These are phyloP conservation scores for Fragaria vesca DNA, from an alignment of 306 rosid species.

Conservation along the genomic window DNA sequence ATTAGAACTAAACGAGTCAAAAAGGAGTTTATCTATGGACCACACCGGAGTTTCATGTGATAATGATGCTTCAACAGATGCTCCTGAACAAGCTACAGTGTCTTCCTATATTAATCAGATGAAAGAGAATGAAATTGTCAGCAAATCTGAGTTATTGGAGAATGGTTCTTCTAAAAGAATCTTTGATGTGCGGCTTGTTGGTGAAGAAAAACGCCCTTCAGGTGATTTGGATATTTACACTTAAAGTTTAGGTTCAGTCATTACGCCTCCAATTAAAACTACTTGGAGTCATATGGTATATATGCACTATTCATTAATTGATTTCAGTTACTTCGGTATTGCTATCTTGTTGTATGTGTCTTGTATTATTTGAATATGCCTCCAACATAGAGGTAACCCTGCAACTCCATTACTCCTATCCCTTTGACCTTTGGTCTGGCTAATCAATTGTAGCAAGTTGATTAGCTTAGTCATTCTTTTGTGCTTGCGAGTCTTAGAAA, in stretches of 20 bases:
- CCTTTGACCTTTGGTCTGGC: conserved; percentile 22
- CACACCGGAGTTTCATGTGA: conserved; percentile 50
- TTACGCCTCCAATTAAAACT: neutral
- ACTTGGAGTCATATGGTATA: neutral
- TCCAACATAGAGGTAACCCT: neutral
- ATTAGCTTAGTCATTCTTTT: conserved; percentile 9
- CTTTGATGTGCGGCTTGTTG: conserved; percentile 62
- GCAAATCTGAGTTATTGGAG: conserved; percentile 41
- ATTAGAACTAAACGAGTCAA: conserved; percentile 51
- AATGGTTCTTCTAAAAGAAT: conserved; percentile 52
- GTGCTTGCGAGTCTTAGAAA: conserved; percentile 18
- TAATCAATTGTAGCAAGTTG: conserved; percentile 8
- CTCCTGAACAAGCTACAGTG: conserved; percentile 45
- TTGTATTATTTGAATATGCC: neutral
- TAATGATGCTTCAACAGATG: conserved; percentile 52
- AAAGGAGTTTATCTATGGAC: conserved; percentile 45
- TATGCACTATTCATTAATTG: neutral
- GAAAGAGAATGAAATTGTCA: conserved; percentile 54
- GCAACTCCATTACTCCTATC: neutral
- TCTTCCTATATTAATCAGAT: conserved; percentile 37
- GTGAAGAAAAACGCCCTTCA: conserved; percentile 52
- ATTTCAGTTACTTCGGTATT: neutral
- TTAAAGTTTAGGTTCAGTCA: neutral
- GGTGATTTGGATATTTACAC: conserved; percentile 44
- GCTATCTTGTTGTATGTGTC: neutral